phyloP scores from a whole-genome alignment of 106 monocot species.

The Apostasia ramifera region DNA sequence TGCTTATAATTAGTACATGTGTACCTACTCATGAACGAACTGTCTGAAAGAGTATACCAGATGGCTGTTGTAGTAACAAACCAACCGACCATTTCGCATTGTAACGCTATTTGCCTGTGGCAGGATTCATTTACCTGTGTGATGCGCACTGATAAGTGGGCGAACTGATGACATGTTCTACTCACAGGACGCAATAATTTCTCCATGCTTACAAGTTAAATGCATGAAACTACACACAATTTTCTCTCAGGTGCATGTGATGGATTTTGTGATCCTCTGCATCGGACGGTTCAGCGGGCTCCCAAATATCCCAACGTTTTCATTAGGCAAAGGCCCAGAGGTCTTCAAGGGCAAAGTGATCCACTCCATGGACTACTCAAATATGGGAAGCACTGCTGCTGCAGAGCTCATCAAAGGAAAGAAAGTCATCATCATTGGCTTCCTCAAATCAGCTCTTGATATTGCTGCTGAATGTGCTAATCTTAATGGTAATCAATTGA shows the following conservation, averaged over 20 bases:
- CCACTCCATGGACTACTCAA: conserved; percentile 52
- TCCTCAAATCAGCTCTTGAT: conserved; percentile 38
- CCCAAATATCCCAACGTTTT: conserved; percentile 44
- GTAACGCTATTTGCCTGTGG: too few relatives aligned
- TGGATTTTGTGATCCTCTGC: conserved; percentile 44
- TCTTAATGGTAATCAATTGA: conserved; percentile 27
- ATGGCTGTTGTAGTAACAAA: too few relatives aligned
- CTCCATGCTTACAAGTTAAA: too few relatives aligned
- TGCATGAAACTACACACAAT: too few relatives aligned
- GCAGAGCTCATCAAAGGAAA: conserved; percentile 30
- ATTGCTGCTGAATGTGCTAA: conserved; percentile 45
- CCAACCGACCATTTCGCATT: too few relatives aligned
- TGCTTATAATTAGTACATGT: too few relatives aligned
- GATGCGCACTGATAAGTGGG: too few relatives aligned
- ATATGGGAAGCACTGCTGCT: conserved; percentile 22
- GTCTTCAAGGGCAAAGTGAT: conserved; percentile 46
- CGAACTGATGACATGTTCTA: too few relatives aligned
- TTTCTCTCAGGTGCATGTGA: conserved; percentile 19
- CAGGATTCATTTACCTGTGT: too few relatives aligned
- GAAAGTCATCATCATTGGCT: conserved; percentile 44
- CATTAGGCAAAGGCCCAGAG: conserved; percentile 35
- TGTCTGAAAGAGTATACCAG: too few relatives aligned
- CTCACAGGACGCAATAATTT: too few relatives aligned
- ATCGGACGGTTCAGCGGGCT: conserved; percentile 45
- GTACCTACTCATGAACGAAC: too few relatives aligned